Evolutionary conservation across 306 rosid species (phyloP).

Genomic region (Acacia acuminata): DNA sequence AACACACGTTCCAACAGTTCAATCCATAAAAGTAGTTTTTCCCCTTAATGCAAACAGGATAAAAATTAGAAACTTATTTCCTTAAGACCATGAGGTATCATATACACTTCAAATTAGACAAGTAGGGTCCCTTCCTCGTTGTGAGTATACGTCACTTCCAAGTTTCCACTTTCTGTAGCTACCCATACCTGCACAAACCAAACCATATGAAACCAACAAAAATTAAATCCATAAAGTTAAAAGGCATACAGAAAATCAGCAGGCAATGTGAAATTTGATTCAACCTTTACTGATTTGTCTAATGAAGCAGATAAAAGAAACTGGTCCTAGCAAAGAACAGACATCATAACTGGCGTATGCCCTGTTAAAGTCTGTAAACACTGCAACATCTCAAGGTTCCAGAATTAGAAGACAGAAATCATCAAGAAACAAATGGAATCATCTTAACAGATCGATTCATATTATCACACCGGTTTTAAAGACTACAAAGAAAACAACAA

Average conservation of each 20-base stretch:
- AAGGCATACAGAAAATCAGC: background rate
- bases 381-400: conserved; percentile 91
- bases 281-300: conserved; percentile 87
- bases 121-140: conserved; percentile 51
- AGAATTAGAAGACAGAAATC: conserved; percentile 60
- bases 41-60: background rate
- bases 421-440: background rate
- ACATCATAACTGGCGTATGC: conserved; percentile 93
- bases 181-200: conserved; percentile 77
- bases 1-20: background rate
- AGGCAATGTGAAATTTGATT: conserved; percentile 11
- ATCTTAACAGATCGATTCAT: conserved; percentile 16
- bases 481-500: background rate
- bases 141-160: conserved; percentile 91
- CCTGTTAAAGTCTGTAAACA: conserved; percentile 87
- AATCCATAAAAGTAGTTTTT: conserved; percentile 2
- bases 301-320: conserved; percentile 87
- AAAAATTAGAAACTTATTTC: conserved; percentile 1
- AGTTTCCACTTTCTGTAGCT: conserved; percentile 84
- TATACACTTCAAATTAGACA: conserved; percentile 23
- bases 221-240: background rate
- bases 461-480: conserved; percentile 5
- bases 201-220: conserved; percentile 13
- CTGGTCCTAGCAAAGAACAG: conserved; percentile 98
- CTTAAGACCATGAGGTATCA: background rate